These are phyloP conservation scores for Citrullus mucosospermus DNA, from an alignment of 306 rosid genomes.

Conservation along the genomic window DNA sequence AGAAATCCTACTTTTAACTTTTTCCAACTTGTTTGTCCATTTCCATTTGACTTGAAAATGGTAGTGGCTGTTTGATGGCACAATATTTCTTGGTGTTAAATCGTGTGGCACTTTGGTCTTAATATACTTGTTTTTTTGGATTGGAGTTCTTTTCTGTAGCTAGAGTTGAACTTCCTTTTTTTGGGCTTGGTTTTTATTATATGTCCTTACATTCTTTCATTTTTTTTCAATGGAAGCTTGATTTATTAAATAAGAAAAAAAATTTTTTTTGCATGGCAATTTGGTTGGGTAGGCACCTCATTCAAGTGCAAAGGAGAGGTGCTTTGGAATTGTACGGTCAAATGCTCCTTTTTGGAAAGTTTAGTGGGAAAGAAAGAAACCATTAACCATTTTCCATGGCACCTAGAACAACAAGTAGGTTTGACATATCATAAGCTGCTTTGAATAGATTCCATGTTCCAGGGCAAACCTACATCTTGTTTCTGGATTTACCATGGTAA, in stretches of 20 bases:
- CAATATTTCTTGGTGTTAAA: background rate
- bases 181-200: too few species aligned
- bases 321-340: background rate
- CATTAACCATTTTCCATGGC: background rate
- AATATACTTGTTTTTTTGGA: too few species aligned
- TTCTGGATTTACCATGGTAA: background rate
- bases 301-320: background rate
- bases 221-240: too few species aligned
- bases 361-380: background rate
- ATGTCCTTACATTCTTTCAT: too few species aligned
- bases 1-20: background rate
- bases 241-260: too few species aligned
- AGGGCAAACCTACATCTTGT: background rate
- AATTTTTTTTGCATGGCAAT: background rate
- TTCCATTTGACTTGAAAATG: background rate
- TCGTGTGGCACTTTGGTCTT: background rate
- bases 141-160: too few species aligned
- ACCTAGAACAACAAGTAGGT: background rate
- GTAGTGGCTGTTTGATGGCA: background rate
- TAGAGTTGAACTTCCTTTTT: too few species aligned
- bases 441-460: background rate
- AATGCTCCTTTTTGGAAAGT: background rate
- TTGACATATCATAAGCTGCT: background rate
- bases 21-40: background rate
- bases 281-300: background rate